Evolutionary conservation across 2,329 filamentous ascomycete genomes (phyloP), one percentile per base, ranked within the genome.

Genomic region (Nothophoma quercina): DNA sequence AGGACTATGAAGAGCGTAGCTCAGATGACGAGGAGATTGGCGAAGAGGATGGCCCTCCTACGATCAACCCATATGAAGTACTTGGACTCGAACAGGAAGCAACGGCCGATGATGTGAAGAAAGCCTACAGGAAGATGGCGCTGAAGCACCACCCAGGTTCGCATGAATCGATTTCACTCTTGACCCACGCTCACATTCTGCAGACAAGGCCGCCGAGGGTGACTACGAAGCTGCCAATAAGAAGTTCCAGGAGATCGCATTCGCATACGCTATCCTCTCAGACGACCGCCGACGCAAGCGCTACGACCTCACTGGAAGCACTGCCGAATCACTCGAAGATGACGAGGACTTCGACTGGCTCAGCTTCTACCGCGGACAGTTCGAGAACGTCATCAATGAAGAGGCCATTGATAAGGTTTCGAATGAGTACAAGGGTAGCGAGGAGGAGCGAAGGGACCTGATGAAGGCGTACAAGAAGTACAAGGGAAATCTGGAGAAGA

Each of bases 241-340:
- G 55, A 88, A 84, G 46, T 99, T 99, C 74, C 95, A 99, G 75
- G 82, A 89, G 63, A 87, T 99, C 63, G 93, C 93, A 19, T 93
- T 97, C 68, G 93, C 95, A 44, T 96, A 98, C 70, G 93, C 92
- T 26, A 85, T 99, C 41, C 89, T 99, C 28, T 96, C 91, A 25
- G 91, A 97, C 64, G 82, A 88, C 18, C 81, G 82, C 16, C 86
- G 95, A 45, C 89, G 95, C 62, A 86, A 87, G 64, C 89, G 91
- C 53, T 99, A 96, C 78, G 93, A 99, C 71, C 81, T 84, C 45
- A 98, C 93, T 0, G 95, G 95, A 47, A 95, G 89, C 49, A 98
- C 93, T 0, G 86, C 90, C 9, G 93, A 97, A 70, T 88, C 86
- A 7, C 84, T 96, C 18, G 83, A 82, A 44, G 67, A 88, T 25